phyloP scores from a whole-genome alignment of 2,329 filamentous ascomycete genomes.

The Trichoderma harzianum region DNA sequence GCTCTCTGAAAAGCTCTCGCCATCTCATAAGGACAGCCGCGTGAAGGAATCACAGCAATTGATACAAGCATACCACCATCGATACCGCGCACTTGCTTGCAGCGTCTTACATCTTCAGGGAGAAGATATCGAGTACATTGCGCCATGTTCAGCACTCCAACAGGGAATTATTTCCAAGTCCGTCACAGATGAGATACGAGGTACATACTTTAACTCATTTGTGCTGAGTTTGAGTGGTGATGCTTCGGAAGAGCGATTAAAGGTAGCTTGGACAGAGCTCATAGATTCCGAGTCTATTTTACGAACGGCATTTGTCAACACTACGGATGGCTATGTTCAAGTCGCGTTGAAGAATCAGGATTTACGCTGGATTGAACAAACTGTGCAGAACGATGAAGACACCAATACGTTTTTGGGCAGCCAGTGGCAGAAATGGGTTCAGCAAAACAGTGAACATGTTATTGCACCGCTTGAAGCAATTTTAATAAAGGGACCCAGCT shows the following conservation, averaged over 20 bases:
- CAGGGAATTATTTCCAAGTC: slow-evolving; percentile 79
- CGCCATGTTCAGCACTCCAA: slow-evolving; percentile 81
- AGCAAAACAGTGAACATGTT: slow-evolving; percentile 47
- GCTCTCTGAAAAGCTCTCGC: slow-evolving; percentile 25
- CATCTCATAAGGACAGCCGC: slow-evolving; percentile 17
- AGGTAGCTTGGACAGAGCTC: slow-evolving; percentile 55
- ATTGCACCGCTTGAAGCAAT: slow-evolving; percentile 51
- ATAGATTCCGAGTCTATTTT: slow-evolving; percentile 59
- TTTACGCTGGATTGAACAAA: slow-evolving; percentile 44
- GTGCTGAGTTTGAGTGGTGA: slow-evolving; percentile 49
- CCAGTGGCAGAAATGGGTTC: slow-evolving; percentile 50
- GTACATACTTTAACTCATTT: slow-evolving; percentile 77
- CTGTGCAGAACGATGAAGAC: slow-evolving; percentile 27
- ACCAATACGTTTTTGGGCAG: slow-evolving; percentile 34
- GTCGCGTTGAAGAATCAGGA: slow-evolving; percentile 51
- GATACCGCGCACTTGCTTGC: slow-evolving; percentile 52
- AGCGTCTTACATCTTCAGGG: slow-evolving; percentile 48
- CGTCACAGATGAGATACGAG: slow-evolving; percentile 48
- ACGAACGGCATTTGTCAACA: slow-evolving; percentile 68
- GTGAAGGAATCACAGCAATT: slow-evolving; percentile 53
- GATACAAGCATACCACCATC: slow-evolving; percentile 63
- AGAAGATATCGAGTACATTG: slow-evolving; percentile 65
- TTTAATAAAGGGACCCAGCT: slow-evolving; percentile 31
- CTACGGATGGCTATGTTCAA: slow-evolving; percentile 74
- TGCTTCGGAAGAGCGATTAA: slow-evolving; percentile 48